phyloP scores from a whole-genome alignment of 306 rosid species.

The Aeschynomene evenia region DNA sequence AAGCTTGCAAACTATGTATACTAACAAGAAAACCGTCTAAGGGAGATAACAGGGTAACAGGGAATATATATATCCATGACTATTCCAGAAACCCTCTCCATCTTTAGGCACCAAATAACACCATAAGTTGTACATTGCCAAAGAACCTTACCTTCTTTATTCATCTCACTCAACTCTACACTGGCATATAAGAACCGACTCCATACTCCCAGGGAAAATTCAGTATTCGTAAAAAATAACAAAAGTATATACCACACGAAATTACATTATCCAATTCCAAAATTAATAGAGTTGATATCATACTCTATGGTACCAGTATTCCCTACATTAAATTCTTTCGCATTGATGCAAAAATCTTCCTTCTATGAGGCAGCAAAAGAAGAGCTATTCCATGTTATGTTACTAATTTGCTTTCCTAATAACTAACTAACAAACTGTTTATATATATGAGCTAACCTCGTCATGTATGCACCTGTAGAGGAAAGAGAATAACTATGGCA shows the following conservation, averaged over 20 bases:
- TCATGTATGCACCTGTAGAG: not conserved
- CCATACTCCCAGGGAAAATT: not conserved
- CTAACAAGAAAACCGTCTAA: not conserved
- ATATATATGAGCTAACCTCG: not conserved
- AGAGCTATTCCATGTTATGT: not conserved
- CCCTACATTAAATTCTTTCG: not conserved
- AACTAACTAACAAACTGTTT: not conserved
- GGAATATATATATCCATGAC: not conserved
- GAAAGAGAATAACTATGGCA: conserved; percentile 15
- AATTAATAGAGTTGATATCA: not conserved
- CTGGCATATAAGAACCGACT: conserved; percentile 7
- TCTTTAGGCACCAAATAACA: conserved; percentile 13
- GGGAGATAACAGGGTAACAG: not conserved
- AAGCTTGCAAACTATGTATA: not conserved
- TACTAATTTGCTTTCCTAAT: not conserved
- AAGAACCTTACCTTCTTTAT: conserved; percentile 16
- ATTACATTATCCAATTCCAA: conserved; percentile 17
- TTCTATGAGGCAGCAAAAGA: not conserved
- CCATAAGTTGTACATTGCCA: not conserved
- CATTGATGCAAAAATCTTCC: not conserved
- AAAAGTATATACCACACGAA: conserved; percentile 6
- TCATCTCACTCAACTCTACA: conserved; percentile 9
- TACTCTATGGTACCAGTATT: not conserved
- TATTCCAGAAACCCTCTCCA: not conserved
- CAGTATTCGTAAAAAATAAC: not conserved